These are phyloP conservation scores for Curvularia sp. DNA, from an alignment of 2,329 filamentous ascomycete species.

Conservation along the genomic window DNA sequence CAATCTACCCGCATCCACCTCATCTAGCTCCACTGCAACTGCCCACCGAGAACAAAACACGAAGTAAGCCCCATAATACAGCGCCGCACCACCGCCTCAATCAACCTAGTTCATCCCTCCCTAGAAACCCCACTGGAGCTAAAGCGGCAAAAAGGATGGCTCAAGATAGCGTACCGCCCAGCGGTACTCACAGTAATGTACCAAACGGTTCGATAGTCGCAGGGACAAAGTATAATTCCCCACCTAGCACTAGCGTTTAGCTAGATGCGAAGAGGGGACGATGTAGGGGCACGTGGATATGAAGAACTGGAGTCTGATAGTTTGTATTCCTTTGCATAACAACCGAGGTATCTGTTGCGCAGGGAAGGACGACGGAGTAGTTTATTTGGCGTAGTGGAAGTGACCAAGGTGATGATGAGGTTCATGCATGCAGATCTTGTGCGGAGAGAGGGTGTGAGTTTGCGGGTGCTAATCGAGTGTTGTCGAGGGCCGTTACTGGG, in stretches of 20 bases:
- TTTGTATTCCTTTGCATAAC: not conserved
- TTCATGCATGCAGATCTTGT: not conserved
- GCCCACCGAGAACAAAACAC: not conserved
- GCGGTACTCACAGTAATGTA: not conserved
- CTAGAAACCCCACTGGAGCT: not conserved
- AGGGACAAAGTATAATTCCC: not conserved
- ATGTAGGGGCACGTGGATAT: not conserved
- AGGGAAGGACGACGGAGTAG: not conserved
- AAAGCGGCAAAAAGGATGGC: not conserved
- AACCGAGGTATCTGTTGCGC: not conserved
- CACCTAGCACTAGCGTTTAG: not conserved
- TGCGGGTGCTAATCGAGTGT: no score
- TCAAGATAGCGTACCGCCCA: not conserved
- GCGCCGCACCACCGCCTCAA: not conserved
- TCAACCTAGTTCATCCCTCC: not conserved
- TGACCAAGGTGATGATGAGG: not conserved
- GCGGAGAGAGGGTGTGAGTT: not conserved
- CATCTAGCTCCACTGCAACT: not conserved
- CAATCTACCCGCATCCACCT: not conserved
- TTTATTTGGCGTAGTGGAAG: not conserved
- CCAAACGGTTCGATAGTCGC: not conserved
- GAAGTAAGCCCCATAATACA: not conserved
- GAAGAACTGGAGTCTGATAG: not conserved
- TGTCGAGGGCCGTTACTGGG: no score
- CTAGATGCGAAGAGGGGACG: not conserved